Evolutionary conservation across 2,329 filamentous ascomycete genomes (phyloP), one percentile per base, ranked within the genome.

Genomic region (Talaromyces sp.): DNA sequence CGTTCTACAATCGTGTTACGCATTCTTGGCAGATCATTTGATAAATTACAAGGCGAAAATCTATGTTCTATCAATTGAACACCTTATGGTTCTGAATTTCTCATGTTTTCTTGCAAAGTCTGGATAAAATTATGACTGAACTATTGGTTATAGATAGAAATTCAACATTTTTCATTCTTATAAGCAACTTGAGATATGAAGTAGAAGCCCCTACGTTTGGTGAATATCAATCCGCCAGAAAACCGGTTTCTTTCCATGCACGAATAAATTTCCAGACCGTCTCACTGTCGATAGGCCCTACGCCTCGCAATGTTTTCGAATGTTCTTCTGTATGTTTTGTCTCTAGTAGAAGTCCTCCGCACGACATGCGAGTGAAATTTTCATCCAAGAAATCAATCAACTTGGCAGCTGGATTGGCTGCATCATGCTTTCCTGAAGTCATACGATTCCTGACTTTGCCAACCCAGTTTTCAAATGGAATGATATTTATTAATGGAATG

Each of bases 391-490:
- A 43, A 16, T 43, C 41, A 43, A 43, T 43, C 47, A 52, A 52
- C 19, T 24, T 24, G 27, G 47, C 47, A 31, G 22, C 47, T 14
- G 47, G 47, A 31, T 52, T 52, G 27, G 47, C 47, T 5, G 4
- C 8, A 13, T 52, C 47, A 2, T 19, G 47, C 27, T 52, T 24
- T 27, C 47, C 47, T 10, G 22, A 52, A 16, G 47, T 10, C 13
- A 82, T 80, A 3, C 71, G 73, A 14, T 71, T 60, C 16, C 16
- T 43, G 16, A 43, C 41, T 43, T 43, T 43, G 16, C 41, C 16
- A 2, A 81, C 66, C 80, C 80, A 82, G 10, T 79, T 74, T 0
- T 71, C 52, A 64, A 80, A 81, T 0, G 79, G 73, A 19, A 82
- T 70, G 2, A 79, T 66, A 49, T 70, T 71, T 0, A 57, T 22